Base-by-base conservation (phyloP, 108 stramenopile species). In the Bacterosira constricta region DNA sequence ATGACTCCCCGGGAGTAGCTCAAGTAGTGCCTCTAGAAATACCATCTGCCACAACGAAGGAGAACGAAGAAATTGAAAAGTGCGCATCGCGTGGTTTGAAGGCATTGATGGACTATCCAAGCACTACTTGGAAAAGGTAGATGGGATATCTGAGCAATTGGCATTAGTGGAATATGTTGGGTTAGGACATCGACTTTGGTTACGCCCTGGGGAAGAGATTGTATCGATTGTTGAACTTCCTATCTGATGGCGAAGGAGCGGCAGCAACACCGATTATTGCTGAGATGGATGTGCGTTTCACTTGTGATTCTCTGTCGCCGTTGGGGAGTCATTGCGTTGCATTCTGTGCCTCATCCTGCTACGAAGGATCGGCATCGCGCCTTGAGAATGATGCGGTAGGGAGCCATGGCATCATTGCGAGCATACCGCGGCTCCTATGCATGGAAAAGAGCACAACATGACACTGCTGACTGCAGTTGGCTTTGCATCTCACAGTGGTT, bases 281-380 rank as follows among this genome's bases (percentile, higher is more conserved):
- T 3, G 80, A 84, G 59, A 44, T 68, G 9, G 63, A 77, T 9
- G 69, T 63, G 23, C 38, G 34, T 34, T 17, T 81, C 4, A 65
- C 87, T 35, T 78, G 80, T 39, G 41, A 71, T 13, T 73, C 79
- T 3, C 56, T 95, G 35, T 79, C 80, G 32, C 86, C 90, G 2
- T 17, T 95, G 41, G 94, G 94, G 20, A 90, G 91, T 8, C 88
- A 81, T 45, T 86, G 91, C 31, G 88, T 91, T 30, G 88, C 86
- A n/a, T 95, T 87, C 59, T 59, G 63, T 49, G 71, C 84, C 6
- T 54, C 70, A n/a, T n/a, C n/a, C n/a, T n/a, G n/a, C n/a, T n/a
- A n/a, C n/a, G n/a, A n/a, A n/a, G n/a, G n/a, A n/a, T n/a, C n/a
- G 13, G 61, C 42, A 11, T 90, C 85, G 13, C 90, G 91, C 49